These are phyloP conservation scores for Alternaria gaisen DNA, from an alignment of 2,329 filamentous ascomycete genomes.

Conservation along the genomic window DNA sequence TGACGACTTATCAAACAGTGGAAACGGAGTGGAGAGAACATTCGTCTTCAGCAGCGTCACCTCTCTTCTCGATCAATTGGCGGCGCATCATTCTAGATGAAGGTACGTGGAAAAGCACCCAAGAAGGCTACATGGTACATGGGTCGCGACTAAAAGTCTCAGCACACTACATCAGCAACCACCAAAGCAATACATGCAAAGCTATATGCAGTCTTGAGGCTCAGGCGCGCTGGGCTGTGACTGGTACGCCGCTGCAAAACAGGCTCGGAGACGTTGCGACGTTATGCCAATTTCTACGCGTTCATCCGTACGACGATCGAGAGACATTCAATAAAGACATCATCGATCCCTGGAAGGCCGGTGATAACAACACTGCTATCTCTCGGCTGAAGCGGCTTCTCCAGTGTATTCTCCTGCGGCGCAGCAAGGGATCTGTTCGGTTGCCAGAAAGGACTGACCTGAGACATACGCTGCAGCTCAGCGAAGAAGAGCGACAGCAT, in stretches of 20 bases:
- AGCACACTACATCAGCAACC: conserved; percentile 41
- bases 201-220: conserved; percentile 52
- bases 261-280: conserved; percentile 25
- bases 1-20: conserved; percentile 24
- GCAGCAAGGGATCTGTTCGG: conserved; percentile 51
- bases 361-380: conserved; percentile 47
- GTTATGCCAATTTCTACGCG: conserved; percentile 28
- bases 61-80: conserved; percentile 46
- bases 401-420: conserved; percentile 51
- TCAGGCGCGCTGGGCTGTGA: conserved; percentile 62
- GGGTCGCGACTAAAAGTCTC: neutral
- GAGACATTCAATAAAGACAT: conserved; percentile 55
- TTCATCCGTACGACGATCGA: conserved; percentile 34
- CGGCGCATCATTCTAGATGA: conserved; percentile 51
- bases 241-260: conserved; percentile 54
- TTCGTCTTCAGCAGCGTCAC: neutral
- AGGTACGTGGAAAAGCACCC: neutral
- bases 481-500: neutral
- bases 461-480: neutral
- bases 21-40: neutral
- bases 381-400: conserved; percentile 54
- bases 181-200: conserved; percentile 8
- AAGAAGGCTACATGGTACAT: neutral
- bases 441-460: conserved; percentile 51
- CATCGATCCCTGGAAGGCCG: conserved; percentile 50